phyloP scores from a whole-genome alignment of 2,329 filamentous ascomycete species.

The Stachybotrys chartarum region DNA sequence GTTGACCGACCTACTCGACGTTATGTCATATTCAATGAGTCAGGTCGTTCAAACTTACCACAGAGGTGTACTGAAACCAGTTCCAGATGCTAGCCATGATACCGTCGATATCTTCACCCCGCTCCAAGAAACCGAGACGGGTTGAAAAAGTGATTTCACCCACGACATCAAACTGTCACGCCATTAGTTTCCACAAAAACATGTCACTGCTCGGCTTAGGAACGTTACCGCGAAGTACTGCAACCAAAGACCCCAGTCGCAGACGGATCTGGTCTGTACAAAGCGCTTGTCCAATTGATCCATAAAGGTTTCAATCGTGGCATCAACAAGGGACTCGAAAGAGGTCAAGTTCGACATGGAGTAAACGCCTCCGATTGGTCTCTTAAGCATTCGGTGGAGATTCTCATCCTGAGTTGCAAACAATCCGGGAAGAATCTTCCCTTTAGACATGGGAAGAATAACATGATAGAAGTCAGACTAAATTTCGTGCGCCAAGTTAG shows the following conservation, averaged over 20 bases:
- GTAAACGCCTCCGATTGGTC: not conserved
- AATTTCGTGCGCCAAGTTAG: not conserved
- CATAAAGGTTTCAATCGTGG: not conserved
- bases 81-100: conserved; percentile 23
- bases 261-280: not conserved
- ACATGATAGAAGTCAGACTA: conserved; percentile 2
- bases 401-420: conserved; percentile 1
- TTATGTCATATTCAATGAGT: conserved; percentile 8
- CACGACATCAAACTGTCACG: conserved; percentile 36
- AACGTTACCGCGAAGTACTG: conserved; percentile 1
- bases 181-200: not conserved
- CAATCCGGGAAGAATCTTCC: not conserved
- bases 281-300: conserved; percentile 1
- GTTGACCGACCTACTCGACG: conserved; percentile 10
- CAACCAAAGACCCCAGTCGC: conserved; percentile 1
- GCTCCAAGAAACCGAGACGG: conserved; percentile 36
- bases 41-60: conserved; percentile 11
- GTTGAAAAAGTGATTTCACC: conserved; percentile 36
- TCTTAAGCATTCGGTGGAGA: conserved; percentile 1
- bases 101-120: conserved; percentile 34
- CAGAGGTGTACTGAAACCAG: conserved; percentile 14
- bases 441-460: conserved; percentile 1
- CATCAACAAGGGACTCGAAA: conserved; percentile 1
- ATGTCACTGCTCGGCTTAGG: no score
- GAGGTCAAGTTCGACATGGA: conserved; percentile 1